These are phyloP conservation scores for Rubroboletus satanas DNA, from an alignment of 768 basidiomycete species.

Conservation along the genomic window DNA sequence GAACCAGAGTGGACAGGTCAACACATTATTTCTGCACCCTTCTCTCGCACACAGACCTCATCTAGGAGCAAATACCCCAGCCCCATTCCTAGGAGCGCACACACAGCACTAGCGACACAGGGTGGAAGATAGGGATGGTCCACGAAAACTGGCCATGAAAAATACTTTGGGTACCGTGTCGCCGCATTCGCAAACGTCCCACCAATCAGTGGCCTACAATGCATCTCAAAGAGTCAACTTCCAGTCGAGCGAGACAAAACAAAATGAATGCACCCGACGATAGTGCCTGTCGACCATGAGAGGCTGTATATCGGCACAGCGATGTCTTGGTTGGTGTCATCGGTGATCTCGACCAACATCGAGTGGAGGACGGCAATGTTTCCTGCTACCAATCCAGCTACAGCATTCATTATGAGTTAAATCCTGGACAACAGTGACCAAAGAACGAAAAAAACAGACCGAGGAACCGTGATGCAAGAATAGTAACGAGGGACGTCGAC, in stretches of 20 bases:
- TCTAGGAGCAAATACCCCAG: slow-evolving; percentile 3
- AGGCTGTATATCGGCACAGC: slow-evolving; percentile 13
- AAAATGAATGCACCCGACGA: not conserved
- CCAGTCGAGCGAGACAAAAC: not conserved
- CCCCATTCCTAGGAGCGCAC: not conserved
- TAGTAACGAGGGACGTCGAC: slow-evolving; percentile 7
- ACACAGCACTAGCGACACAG: not conserved
- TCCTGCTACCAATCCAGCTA: slow-evolving; percentile 10
- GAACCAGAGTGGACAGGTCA: not conserved
- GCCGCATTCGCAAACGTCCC: slow-evolving; percentile 8
- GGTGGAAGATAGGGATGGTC: slow-evolving; percentile 6
- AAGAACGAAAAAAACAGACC: not conserved
- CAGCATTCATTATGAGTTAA: not conserved
- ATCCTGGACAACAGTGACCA: not conserved
- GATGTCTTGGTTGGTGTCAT: slow-evolving; percentile 12
- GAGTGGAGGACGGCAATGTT: slow-evolving; percentile 11
- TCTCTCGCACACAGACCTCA: slow-evolving; percentile 4
- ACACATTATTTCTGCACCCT: not conserved
- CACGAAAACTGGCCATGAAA: slow-evolving; percentile 8
- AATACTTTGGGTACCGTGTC: slow-evolving; percentile 4
- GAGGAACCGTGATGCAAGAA: slow-evolving; percentile 6
- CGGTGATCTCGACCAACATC: slow-evolving; percentile 9
- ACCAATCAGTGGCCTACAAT: slow-evolving; percentile 6
- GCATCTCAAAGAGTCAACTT: not conserved
- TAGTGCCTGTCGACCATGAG: slow-evolving; percentile 1